Evolutionary conservation across 1,139 yeast genomes (phyloP), one percentile per base, ranked within the genome.

Genomic region (Pneumocystis carinii): DNA sequence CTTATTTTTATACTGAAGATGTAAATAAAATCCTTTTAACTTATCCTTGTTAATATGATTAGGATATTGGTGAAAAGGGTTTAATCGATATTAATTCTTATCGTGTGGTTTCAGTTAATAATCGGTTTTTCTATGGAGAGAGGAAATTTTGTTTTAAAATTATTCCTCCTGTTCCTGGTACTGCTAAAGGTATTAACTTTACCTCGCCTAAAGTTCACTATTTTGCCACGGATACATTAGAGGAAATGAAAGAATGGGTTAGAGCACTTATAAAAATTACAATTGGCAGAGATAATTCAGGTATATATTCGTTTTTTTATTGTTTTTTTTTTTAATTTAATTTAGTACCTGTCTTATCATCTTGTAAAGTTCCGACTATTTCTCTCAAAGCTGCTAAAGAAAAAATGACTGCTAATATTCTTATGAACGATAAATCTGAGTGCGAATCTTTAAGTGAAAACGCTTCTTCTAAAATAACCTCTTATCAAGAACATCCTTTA

Each of bases 161-260:
- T 17, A 84, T 90, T 1, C 99, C 99, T 4, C 99, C 99, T 0
- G 96, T 95, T 0, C 98, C 98, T 0, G 99, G 99, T 0, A 87
- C 92, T 66, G 85, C 86, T 69, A 92, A 90, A 74, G 62, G 63
- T 8, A 81, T 92, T 64, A 90, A 96, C 0, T 94, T 94, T 72
- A 94, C 99, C 0, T 96, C 90, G 69, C 98, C 96, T 41, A 88
- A 90, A 69, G 87, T 90, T 2, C 98, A 92, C 71, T 92, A 86
- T 73, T 94, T 92, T 79, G 97, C 97, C 0, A 97, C 90, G 48
- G 97, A 92, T 64, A 81, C 89, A 0, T 83, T 80, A 65, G 96
- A 89, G 62, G 97, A 90, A 67, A 87, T 92, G 96, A 80, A 96
- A 71, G 83, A 82, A 1, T 92, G 99, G 99, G 84, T 90, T 82